Percentiles rank a stretch among this genome's conserved stretches.
Conservation (phyloP, 805 yeast species). For the Lipomyces yamadae region DNA sequence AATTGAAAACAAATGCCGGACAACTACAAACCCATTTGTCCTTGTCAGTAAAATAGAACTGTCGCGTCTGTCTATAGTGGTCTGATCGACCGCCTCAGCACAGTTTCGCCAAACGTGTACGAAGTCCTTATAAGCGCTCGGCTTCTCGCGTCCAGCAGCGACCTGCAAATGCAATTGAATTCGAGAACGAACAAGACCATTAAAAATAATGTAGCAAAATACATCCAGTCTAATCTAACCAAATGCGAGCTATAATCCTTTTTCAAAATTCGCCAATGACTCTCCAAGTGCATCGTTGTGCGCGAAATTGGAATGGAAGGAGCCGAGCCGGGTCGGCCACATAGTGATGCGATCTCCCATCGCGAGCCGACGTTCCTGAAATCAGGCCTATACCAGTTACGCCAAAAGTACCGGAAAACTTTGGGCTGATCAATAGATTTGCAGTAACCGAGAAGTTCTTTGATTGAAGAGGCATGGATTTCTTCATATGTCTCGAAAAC, state of each 20-base stretch:
- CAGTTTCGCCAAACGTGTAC: background rate
- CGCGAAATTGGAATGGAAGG: no score
- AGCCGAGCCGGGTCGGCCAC: background rate
- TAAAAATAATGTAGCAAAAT: background rate
- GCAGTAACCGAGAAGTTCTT: background rate
- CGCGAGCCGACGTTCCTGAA: background rate
- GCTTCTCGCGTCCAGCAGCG: constrained; percentile 4
- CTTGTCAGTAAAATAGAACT: background rate
- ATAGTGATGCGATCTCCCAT: background rate
- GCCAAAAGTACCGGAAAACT: background rate
- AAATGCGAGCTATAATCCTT: no score
- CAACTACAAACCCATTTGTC: background rate
- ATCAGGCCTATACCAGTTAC: background rate
- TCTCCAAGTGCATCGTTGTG: no score
- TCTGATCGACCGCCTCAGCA: background rate
- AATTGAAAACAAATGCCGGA: background rate
- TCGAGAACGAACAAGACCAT: constrained; percentile 1
- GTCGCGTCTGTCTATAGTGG: background rate
- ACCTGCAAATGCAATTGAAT: constrained; percentile 2
- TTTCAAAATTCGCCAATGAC: no score
- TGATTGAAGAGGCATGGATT: no score
- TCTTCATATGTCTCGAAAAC: no score
- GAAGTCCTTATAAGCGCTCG: background rate
- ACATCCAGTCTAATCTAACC: no score
- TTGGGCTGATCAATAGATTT: background rate